A percentile compares a stretch with the other conserved stretches of the same genome.
These are phyloP conservation scores for Neurospora sp. DNA, from an alignment of 495 filamentous ascomycete genomes.

Conservation along the genomic window DNA sequence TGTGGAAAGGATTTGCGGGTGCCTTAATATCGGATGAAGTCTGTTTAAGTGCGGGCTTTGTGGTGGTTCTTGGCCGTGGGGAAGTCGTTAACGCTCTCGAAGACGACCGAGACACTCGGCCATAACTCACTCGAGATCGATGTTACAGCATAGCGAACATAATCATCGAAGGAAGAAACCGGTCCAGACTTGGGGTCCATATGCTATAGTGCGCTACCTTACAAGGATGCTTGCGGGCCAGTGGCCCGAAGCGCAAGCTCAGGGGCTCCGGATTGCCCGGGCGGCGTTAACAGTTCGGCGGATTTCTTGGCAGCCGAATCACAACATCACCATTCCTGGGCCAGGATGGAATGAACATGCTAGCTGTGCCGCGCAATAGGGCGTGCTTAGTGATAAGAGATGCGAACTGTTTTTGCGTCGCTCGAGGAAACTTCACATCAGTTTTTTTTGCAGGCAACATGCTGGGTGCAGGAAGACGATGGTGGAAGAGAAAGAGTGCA, in stretches of 20 bases:
- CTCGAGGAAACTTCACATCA: no score
- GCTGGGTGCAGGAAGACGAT: no score
- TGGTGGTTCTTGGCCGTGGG: neutral
- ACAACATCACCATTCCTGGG: neutral
- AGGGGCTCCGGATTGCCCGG: neutral
- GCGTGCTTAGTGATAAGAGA: no score
- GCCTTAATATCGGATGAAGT: neutral
- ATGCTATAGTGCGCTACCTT: neutral
- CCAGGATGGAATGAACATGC: neutral
- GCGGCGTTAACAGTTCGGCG: neutral
- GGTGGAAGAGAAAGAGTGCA: no score
- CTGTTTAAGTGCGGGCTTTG: neutral
- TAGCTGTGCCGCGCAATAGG: neutral
- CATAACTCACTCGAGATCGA: neutral
- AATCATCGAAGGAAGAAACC: neutral
- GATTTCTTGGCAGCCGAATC: neutral
- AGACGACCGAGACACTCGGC: neutral
- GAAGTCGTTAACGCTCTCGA: neutral
- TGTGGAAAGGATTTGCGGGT: neutral
- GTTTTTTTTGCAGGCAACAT: no score
- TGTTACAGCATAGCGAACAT: neutral
- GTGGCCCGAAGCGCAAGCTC: neutral
- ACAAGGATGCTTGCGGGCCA: no score
- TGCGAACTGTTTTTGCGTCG: no score
- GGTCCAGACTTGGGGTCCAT: neutral